Conservation (phyloP, 176 grass and related monocot genomes). For the Phyllostachys edulis region DNA sequence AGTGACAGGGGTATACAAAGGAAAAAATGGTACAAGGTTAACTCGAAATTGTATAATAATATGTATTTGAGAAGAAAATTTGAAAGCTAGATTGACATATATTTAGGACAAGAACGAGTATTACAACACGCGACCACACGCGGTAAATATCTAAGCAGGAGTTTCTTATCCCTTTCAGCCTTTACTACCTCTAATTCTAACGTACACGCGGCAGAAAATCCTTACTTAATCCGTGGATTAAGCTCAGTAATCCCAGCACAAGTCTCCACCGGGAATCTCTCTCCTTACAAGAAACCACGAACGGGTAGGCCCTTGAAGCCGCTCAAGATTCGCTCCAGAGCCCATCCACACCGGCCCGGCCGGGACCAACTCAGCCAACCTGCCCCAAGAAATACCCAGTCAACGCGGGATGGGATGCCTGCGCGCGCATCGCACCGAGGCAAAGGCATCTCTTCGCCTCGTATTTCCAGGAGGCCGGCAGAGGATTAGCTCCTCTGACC, state of each 20-base stretch:
- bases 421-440: too few relatives aligned
- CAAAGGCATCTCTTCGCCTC: too few relatives aligned
- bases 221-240: background rate
- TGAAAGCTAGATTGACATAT: too few relatives aligned
- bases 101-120: too few relatives aligned
- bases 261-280: background rate
- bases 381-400: background rate
- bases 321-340: constrained; percentile 21
- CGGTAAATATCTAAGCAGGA: constrained; percentile 6
- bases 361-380: background rate
- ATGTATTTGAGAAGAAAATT: too few relatives aligned
- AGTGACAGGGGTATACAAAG: too few relatives aligned
- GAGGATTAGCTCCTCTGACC: constrained; percentile 38
- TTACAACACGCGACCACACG: background rate
- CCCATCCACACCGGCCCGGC: constrained; percentile 45
- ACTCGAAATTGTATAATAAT: too few relatives aligned
- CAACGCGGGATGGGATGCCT: too few relatives aligned
- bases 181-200: background rate
- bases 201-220: background rate
- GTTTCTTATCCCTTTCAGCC: background rate
- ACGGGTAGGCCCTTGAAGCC: background rate
- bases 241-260: background rate
- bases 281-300: background rate
- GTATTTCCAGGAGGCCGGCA: too few relatives aligned
- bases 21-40: too few relatives aligned